phyloP scores from a whole-genome alignment of 75 land plant genomes.

The Pseudotsuga menziesii region DNA sequence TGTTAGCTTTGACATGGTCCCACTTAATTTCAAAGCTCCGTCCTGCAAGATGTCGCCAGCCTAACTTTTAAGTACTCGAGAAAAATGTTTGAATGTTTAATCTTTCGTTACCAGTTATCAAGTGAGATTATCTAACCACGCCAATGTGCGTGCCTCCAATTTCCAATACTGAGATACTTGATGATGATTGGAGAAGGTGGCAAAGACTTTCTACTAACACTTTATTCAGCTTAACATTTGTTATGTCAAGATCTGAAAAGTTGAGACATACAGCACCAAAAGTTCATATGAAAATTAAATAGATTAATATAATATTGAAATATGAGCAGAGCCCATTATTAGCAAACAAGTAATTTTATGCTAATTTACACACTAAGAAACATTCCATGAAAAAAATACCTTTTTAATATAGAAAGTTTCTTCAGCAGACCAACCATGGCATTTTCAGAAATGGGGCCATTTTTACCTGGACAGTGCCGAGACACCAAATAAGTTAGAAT shows the following conservation, averaged over 20 bases:
- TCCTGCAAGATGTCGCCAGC: slow-evolving; percentile 23
- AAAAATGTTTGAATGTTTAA: not conserved
- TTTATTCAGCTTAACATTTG: slow-evolving; percentile 60
- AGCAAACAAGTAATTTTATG: too few relatives aligned
- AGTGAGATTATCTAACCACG: slow-evolving; percentile 46
- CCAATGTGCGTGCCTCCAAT: slow-evolving; percentile 57
- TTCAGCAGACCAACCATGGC: slow-evolving; percentile 40
- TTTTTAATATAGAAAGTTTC: slow-evolving; percentile 47
- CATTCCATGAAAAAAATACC: too few relatives aligned
- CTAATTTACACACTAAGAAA: slow-evolving; percentile 2
- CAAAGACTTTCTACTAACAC: slow-evolving; percentile 43
- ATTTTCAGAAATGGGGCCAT: slow-evolving; percentile 68
- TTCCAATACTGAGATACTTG: slow-evolving; percentile 47
- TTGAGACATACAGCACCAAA: slow-evolving; percentile 18
- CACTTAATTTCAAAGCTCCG: slow-evolving; percentile 30
- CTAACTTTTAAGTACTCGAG: slow-evolving; percentile 1
- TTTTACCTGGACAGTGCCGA: slow-evolving; percentile 49
- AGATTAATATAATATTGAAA: not conserved
- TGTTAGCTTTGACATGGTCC: slow-evolving; percentile 28
- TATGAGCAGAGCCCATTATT: not conserved
- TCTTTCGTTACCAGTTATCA: not conserved
- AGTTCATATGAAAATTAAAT: not conserved
- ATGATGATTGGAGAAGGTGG: slow-evolving; percentile 31
- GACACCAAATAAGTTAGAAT: not conserved
- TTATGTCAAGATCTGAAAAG: slow-evolving; percentile 68